Conservation (phyloP, 75 land plant species). For the Sequoiadendron giganteum region DNA sequence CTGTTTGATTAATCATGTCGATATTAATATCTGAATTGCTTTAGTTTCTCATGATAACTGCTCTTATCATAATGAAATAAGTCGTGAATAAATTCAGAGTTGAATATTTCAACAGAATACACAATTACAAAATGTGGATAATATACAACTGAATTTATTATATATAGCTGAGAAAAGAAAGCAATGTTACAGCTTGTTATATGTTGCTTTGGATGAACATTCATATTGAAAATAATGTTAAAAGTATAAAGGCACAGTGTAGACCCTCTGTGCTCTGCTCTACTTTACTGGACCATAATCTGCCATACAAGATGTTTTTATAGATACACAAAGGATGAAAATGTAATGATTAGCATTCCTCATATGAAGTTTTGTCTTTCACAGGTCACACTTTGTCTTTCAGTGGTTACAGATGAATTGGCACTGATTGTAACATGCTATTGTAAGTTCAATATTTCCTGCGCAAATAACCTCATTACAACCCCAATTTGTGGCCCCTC, state of each 20-base stretch:
- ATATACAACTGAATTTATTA: neutral
- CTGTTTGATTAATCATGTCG: neutral
- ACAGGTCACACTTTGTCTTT: neutral
- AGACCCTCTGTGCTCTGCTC: neutral
- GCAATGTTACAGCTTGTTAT: neutral
- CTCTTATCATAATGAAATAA: neutral
- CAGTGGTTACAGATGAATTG: neutral
- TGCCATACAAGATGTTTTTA: neutral
- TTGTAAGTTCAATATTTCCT: neutral
- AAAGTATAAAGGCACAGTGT: neutral
- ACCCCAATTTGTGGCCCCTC: neutral
- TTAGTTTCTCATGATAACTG: neutral
- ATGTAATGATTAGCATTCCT: neutral
- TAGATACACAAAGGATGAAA: neutral
- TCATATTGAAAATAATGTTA: neutral
- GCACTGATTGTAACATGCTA: neutral
- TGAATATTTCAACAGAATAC: neutral
- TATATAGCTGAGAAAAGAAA: neutral
- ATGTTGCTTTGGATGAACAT: neutral
- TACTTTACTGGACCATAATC: neutral
- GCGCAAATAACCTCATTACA: neutral
- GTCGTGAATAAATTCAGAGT: neutral
- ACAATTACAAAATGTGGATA: neutral
- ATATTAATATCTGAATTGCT: neutral
- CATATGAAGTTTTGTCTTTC: neutral